phyloP scores from a whole-genome alignment of 169 alveolate genomes.

The Plasmodium fragile region DNA sequence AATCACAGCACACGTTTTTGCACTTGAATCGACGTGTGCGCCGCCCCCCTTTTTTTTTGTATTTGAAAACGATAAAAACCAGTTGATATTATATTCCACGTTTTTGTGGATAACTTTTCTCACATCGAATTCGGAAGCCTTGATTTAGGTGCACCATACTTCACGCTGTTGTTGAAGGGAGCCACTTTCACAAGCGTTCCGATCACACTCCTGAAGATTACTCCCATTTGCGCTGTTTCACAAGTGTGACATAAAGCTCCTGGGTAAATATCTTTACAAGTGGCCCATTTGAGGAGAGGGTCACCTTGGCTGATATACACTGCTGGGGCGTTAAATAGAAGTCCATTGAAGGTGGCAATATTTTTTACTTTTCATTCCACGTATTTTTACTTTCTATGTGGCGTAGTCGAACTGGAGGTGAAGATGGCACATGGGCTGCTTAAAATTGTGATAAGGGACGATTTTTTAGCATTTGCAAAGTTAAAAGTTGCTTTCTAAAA shows the following conservation, averaged over 20 bases:
- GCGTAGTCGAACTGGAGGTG: background rate
- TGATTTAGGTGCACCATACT: background rate
- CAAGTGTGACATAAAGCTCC: background rate
- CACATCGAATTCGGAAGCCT: background rate
- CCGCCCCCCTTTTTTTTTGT: background rate
- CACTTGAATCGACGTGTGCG: background rate
- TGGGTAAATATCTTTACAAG: background rate
- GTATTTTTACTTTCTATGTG: background rate
- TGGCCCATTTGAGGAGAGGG: background rate
- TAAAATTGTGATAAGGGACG: background rate
- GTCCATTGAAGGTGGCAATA: background rate
- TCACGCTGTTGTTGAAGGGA: background rate
- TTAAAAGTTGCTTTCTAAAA: background rate
- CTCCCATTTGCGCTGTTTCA: background rate
- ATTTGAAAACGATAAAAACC: background rate
- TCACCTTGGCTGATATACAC: background rate
- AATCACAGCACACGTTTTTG: background rate
- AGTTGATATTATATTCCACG: background rate
- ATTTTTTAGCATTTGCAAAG: background rate
- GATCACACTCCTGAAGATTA: background rate
- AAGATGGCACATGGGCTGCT: background rate
- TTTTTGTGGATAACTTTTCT: background rate
- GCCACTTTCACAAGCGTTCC: background rate
- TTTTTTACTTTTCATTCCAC: background rate
- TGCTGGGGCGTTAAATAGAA: background rate